Evolutionary conservation across 2,329 filamentous ascomycete species (phyloP).

Genomic region (Penicillium nordicum): DNA sequence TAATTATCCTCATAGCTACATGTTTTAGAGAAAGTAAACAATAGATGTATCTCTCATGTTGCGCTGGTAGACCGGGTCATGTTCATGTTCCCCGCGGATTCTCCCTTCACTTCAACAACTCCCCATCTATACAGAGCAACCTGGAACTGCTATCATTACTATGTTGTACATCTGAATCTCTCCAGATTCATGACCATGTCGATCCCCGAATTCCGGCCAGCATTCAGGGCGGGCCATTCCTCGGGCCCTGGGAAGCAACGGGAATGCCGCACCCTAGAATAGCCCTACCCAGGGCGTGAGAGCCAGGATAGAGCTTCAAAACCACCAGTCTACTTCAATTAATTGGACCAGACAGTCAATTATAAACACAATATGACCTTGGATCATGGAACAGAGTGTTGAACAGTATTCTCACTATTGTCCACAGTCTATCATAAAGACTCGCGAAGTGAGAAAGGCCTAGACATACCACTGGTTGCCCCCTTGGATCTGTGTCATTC

Average conservation of each 20-base stretch:
- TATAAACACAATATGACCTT: neutral
- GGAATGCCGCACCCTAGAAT: slow-evolving; percentile 19
- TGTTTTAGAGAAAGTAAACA: too few species aligned
- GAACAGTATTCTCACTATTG: neutral
- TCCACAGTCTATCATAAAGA: neutral
- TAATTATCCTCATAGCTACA: neutral
- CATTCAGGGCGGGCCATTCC: slow-evolving; percentile 24
- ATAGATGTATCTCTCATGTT: neutral
- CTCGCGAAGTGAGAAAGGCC: neutral
- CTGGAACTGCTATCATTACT: neutral
- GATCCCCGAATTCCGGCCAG: slow-evolving; percentile 20
- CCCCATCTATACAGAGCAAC: neutral
- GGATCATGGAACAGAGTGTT: neutral
- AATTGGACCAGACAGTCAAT: neutral
- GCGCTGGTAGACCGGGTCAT: neutral
- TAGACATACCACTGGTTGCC: slow-evolving; percentile 24
- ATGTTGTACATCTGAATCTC: neutral
- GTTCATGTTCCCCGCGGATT: neutral
- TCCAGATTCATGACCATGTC: neutral
- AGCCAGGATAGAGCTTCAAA: neutral
- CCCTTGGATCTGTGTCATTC: slow-evolving; percentile 24
- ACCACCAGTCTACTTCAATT: neutral
- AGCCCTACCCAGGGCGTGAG: slow-evolving; percentile 1
- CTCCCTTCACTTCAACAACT: neutral
- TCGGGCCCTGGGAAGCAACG: slow-evolving; percentile 15